Percentiles rank a stretch among this genome's conserved stretches.
phyloP scores from a whole-genome alignment of 2,329 filamentous ascomycete species.

The Aschersonia sp. region DNA sequence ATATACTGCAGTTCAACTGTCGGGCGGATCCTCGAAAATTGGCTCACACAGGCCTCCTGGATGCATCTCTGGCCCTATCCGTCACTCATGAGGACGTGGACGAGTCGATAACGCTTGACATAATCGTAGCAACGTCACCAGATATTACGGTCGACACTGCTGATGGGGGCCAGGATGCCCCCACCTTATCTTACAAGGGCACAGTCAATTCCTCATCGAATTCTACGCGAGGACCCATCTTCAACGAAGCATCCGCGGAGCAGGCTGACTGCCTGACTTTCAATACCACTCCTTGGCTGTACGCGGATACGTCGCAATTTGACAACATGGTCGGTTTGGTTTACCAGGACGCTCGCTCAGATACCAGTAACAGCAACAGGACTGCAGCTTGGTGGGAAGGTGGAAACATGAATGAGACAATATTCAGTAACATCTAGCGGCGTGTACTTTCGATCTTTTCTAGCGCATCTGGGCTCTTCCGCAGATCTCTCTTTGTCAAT shows the following conservation, averaged over 20 bases:
- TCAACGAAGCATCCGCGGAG: constrained; percentile 16
- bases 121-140: constrained; percentile 34
- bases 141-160: constrained; percentile 35
- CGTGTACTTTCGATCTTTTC: too few species aligned
- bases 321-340: constrained; percentile 21
- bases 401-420: constrained; percentile 21
- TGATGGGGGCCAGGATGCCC: constrained; percentile 33
- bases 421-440: constrained; percentile 22
- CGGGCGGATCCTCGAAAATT: constrained; percentile 19
- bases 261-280: constrained; percentile 21
- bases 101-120: constrained; percentile 27
- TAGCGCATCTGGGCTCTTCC: too few species aligned
- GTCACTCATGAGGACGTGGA: constrained; percentile 15
- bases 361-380: constrained; percentile 6
- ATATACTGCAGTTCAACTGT: constrained; percentile 32
- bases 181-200: constrained; percentile 22
- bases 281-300: constrained; percentile 27
- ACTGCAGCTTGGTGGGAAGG: constrained; percentile 25
- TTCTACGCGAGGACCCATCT: constrained; percentile 10
- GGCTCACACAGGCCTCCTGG: constrained; percentile 23
- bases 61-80: constrained; percentile 23
- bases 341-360: constrained; percentile 14
- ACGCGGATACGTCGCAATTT: constrained; percentile 25
- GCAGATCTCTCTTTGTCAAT: too few species aligned
- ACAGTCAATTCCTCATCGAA: constrained; percentile 9